phyloP scores from a whole-genome alignment of 1,284 basidiomycete genomes.

The Pascua sp. region DNA sequence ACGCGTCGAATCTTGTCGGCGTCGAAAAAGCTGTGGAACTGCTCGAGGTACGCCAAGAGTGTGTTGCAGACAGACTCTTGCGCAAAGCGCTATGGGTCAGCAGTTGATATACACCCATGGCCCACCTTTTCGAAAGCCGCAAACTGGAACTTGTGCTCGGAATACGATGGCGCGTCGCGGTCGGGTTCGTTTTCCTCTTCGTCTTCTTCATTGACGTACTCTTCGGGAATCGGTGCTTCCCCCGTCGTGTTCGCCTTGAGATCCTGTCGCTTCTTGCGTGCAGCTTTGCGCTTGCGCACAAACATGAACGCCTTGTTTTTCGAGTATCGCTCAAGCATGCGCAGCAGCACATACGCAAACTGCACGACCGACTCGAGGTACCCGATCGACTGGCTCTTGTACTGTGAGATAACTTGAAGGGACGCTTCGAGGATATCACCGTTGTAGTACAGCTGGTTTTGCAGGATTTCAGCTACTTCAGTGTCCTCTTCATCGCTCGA shows the following conservation, averaged over 20 bases:
- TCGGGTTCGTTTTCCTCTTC: slow-evolving; percentile 57
- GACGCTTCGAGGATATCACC: slow-evolving; percentile 85
- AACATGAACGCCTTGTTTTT: slow-evolving; percentile 70
- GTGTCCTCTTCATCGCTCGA: slow-evolving; percentile 58
- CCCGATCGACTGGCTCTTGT: slow-evolving; percentile 60
- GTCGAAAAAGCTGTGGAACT: slow-evolving; percentile 74
- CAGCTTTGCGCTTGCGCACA: slow-evolving; percentile 65
- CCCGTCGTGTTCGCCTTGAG: slow-evolving; percentile 47
- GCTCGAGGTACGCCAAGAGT: slow-evolving; percentile 70
- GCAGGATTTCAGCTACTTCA: slow-evolving; percentile 73
- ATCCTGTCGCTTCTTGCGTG: slow-evolving; percentile 56
- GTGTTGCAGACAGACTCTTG: slow-evolving; percentile 76
- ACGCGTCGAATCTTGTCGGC: slow-evolving; percentile 79
- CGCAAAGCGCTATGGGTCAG: slow-evolving; percentile 66
- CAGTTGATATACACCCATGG: not conserved
- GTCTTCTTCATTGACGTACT: slow-evolving; percentile 49
- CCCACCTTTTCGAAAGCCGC: slow-evolving; percentile 79
- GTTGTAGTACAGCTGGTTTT: slow-evolving; percentile 87
- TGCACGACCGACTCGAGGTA: slow-evolving; percentile 81
- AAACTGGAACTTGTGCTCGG: slow-evolving; percentile 84
- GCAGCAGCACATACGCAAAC: slow-evolving; percentile 73
- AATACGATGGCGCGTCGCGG: slow-evolving; percentile 60
- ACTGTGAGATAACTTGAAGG: slow-evolving; percentile 67
- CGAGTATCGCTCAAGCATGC: slow-evolving; percentile 81
- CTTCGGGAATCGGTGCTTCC: slow-evolving; percentile 31